Base-by-base conservation (phyloP, 2,329 filamentous ascomycete species). In the Sordariomycetes sp. region DNA sequence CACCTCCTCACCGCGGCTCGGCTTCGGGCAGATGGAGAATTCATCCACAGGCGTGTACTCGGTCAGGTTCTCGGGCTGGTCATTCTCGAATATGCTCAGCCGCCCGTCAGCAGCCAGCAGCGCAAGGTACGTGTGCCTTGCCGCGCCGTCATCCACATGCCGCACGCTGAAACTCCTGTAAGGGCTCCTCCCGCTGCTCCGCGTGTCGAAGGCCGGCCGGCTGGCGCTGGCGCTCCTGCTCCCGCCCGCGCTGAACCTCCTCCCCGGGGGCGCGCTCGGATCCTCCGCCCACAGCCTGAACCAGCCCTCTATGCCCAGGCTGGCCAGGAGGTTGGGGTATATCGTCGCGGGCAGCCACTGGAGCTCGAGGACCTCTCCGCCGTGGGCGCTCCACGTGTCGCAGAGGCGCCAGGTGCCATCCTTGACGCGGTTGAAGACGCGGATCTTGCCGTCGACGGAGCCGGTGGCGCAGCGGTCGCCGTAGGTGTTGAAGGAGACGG, bases 271-370 rank as follows among this genome's bases (percentile, higher is more conserved):
- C 32, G 92, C 82, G 2, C 80, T 82, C 12, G 83, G 79, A 58
- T 95, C 86, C 61, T 95, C 90, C 40, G 84, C 81, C 90, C 90
- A 96, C 43, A 96, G 70, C 54, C 87, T 86, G 65, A 93, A 86
- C 55, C 81, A 80, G 49, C 90, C 86, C 49, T 95, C 90, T 49
- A 90, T 83, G 42, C 85, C 86, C 39, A 95, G 82, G 35, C 84
- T 94, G 37, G 82, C 88, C 46, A 96, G 68, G 47, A 94, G 75
- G 51, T 92, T 79, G 24, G 76, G 86, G 45, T 92, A 92, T 39
- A 92, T 79, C 42, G 85, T 90, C 0, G 87, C 84, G 1, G 87
- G 86, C 37, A 94, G 84, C 88, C 90, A 96, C 68, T 92, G 86
- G 35, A 94, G 79, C 85, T 94, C 86, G 40, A 87, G 69, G 41